phyloP scores from a whole-genome alignment of 2,329 filamentous ascomycete genomes.

The Apiospora sp. region DNA sequence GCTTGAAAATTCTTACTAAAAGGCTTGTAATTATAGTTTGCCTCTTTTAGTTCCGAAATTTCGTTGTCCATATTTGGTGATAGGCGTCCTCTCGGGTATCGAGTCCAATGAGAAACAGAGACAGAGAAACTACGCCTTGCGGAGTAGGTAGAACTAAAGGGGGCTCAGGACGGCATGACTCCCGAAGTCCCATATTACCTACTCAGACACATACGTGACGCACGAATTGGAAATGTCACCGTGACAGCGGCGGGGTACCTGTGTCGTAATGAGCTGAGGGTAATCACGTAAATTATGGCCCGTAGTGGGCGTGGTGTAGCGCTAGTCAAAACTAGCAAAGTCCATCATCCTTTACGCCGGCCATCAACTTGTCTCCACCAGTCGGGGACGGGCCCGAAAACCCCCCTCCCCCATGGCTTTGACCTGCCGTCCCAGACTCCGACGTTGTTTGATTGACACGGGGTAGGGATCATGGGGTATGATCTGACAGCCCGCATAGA shows the following conservation, averaged over 20 bases:
- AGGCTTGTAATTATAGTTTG: neutral
- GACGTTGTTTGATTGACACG: neutral
- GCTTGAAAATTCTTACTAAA: neutral
- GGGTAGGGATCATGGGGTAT: conserved; percentile 3
- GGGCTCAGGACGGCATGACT: neutral
- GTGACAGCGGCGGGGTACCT: neutral
- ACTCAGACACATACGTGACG: neutral
- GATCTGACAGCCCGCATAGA: neutral
- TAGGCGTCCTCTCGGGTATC: neutral
- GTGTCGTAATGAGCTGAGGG: conserved; percentile 1
- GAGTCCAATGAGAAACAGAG: neutral
- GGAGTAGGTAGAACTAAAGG: neutral
- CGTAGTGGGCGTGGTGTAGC: neutral
- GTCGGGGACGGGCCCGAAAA: neutral
- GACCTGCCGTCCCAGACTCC: neutral
- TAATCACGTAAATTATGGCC: neutral
- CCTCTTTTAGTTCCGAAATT: neutral
- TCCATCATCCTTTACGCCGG: neutral
- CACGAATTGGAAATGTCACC: conserved; percentile 1
- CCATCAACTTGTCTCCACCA: neutral
- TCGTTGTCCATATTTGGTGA: neutral
- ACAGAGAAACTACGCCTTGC: neutral
- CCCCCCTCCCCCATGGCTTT: neutral
- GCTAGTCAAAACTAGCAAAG: neutral
- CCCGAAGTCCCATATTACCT: neutral